Percentiles rank a stretch among this genome's conserved stretches.
These are phyloP conservation scores for Leccinum truebloodii DNA, from an alignment of 768 basidiomycete species.

Conservation along the genomic window DNA sequence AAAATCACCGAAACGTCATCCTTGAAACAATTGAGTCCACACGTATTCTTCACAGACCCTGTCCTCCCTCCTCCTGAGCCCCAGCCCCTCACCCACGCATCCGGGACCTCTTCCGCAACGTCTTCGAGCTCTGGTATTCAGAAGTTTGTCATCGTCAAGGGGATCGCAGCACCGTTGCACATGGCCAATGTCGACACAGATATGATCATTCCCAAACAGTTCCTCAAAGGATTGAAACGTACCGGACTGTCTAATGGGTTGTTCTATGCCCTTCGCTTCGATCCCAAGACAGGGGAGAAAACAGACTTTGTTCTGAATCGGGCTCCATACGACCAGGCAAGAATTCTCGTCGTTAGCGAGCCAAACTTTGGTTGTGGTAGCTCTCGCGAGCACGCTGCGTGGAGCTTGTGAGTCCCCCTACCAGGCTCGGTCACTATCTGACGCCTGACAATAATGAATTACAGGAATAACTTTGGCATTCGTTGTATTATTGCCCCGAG, in stretches of 20 bases:
- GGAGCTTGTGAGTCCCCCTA: conserved; percentile 64
- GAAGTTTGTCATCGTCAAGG: conserved; percentile 71
- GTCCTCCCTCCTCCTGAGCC: conserved; percentile 57
- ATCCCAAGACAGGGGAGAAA: conserved; percentile 72
- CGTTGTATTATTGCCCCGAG: conserved; percentile 85
- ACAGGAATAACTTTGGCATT: conserved; percentile 87
- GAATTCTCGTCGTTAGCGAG: conserved; percentile 81
- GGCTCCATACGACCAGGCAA: conserved; percentile 70
- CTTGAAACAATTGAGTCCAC: conserved; percentile 69
- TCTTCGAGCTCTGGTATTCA: conserved; percentile 49
- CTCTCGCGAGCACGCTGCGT: conserved; percentile 89
- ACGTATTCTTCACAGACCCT: conserved; percentile 78
- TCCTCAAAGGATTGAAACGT: conserved; percentile 88
- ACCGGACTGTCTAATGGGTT: conserved; percentile 85
- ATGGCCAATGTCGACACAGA: conserved; percentile 90
- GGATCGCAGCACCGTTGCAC: conserved; percentile 76
- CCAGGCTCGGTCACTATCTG: background rate
- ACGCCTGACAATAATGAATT: background rate
- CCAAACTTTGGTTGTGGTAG: conserved; percentile 92
- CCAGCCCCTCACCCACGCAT: conserved; percentile 36
- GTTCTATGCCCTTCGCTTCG: conserved; percentile 79
- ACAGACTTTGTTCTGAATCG: conserved; percentile 87
- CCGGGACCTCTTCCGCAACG: conserved; percentile 32
- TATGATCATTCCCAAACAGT: conserved; percentile 93
- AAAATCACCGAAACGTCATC: conserved; percentile 44